Base-by-base conservation (phyloP, 2,329 filamentous ascomycete species). In the Exophiala oligosperma region DNA sequence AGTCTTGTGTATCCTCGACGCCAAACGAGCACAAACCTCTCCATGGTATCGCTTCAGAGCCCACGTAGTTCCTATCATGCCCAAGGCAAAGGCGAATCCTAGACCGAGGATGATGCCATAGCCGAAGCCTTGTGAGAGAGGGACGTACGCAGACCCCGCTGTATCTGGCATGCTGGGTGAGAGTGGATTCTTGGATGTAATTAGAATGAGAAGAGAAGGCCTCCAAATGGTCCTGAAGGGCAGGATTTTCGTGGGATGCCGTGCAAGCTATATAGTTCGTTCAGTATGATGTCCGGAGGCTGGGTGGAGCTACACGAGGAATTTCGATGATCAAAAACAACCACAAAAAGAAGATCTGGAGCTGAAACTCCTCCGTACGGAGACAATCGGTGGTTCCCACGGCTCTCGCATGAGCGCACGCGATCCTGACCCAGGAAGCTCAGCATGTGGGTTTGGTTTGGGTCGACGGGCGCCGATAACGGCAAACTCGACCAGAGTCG, bases 61-160 rank as follows among this genome's bases (percentile, higher is more conserved):
- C 73, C 86, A 87, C 1, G 87, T 90, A n/a, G 86, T 86, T 53
- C 84, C 75, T 67, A 89, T 89, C 87, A 90, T 90, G 60, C 87
- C 84, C 58, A 92, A 76, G 40, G 89, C 87, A 74, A 92, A 92
- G 26, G 83, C 80, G 67, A 89, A 85, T 21, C 90, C 89, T 14
- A 92, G 74, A 17, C 89, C 89, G 35, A 92, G 75, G 51, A 92
- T 84, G 65, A 92, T 86, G 68, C 88, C 89, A 81, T 92, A 92
- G 68, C 90, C 89, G 62, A 86, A 87, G 56, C 83, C 84, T 28
- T 61, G 52, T 12, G 59, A 55, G 14, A 59, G 44, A 7, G 56
- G 54, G 17, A 63, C 59, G 49, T 57, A 37, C 17, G 59, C 59
- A 12, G 59, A 44, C 17, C 59, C 59, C 9, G 59, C 54, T 2